Percentiles rank a stretch among this genome's conserved stretches.
Conservation (phyloP, 257 asterid genomes). For the Primulina tabacum region DNA sequence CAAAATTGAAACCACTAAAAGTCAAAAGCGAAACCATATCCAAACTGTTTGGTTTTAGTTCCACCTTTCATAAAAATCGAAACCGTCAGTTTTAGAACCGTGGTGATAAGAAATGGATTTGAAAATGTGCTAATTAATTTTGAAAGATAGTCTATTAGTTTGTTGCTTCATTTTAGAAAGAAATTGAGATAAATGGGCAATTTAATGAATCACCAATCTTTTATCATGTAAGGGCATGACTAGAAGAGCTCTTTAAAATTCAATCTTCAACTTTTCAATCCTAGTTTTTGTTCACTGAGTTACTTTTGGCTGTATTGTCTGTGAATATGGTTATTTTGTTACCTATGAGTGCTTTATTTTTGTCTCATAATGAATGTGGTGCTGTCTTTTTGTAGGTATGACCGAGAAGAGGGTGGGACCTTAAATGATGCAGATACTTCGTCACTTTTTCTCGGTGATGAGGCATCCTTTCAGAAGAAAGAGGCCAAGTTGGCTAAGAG, state of each 20-base stretch:
- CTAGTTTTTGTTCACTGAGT: not conserved
- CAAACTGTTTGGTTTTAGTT: too few relatives aligned
- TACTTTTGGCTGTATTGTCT: not conserved
- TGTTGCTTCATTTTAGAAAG: not conserved
- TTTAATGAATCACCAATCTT: not conserved
- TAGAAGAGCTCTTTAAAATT: constrained; percentile 4
- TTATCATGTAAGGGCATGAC: not conserved
- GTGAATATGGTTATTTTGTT: not conserved
- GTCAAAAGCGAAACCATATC: too few relatives aligned
- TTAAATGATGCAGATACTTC: constrained; percentile 62
- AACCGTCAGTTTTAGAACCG: too few relatives aligned
- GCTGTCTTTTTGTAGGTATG: constrained; percentile 65
- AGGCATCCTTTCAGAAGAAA: constrained; percentile 85
- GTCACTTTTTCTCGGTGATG: constrained; percentile 79
- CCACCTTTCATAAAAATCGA: too few relatives aligned
- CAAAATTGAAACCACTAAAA: too few relatives aligned
- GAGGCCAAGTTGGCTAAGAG: constrained; percentile 84
- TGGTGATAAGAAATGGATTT: not conserved
- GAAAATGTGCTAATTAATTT: not conserved
- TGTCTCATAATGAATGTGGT: constrained; percentile 7
- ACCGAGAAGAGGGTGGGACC: constrained; percentile 85
- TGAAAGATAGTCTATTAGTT: too few relatives aligned
- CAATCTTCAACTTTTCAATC: constrained; percentile 8
- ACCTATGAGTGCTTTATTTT: not conserved
- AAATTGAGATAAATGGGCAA: not conserved